phyloP scores from a whole-genome alignment of 1,284 basidiomycete species.

The Vanrija humicola region DNA sequence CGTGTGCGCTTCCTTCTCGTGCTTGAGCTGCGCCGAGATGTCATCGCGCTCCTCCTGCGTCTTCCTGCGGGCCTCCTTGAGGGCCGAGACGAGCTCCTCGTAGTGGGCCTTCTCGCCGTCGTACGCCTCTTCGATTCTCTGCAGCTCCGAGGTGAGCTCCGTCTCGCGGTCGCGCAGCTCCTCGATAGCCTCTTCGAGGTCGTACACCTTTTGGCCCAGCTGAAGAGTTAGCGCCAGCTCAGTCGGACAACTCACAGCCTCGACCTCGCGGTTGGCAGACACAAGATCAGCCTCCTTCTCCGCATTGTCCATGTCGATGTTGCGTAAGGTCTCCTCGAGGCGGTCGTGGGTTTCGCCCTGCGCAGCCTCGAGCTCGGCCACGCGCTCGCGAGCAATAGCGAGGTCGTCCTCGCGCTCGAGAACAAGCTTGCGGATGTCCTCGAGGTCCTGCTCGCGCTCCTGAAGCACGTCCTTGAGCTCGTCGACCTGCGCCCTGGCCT shows the following conservation, averaged over 20 bases:
- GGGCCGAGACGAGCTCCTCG: slow-evolving; percentile 63
- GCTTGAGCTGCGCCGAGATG: slow-evolving; percentile 62
- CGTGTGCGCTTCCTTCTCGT: slow-evolving; percentile 49
- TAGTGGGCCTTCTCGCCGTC: slow-evolving; percentile 59
- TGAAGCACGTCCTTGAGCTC: slow-evolving; percentile 46
- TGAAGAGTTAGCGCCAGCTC: slow-evolving; percentile 8
- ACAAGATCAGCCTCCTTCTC: slow-evolving; percentile 46
- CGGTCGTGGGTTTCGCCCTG: slow-evolving; percentile 43
- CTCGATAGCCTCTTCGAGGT: slow-evolving; percentile 57
- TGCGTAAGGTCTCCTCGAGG: slow-evolving; percentile 41
- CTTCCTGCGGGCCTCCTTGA: slow-evolving; percentile 64
- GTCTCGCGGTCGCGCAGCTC: slow-evolving; percentile 57
- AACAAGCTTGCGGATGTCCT: slow-evolving; percentile 34
- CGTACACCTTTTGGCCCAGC: slow-evolving; percentile 45
- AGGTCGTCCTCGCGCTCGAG: slow-evolving; percentile 40
- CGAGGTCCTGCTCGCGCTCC: slow-evolving; percentile 36
- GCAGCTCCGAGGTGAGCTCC: slow-evolving; percentile 53
- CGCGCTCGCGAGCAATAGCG: slow-evolving; percentile 25
- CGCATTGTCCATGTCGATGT: slow-evolving; percentile 43
- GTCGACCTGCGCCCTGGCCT: slow-evolving; percentile 42
- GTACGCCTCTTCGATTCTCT: slow-evolving; percentile 47
- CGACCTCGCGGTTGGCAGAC: slow-evolving; percentile 65
- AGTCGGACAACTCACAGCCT: slow-evolving; percentile 51
- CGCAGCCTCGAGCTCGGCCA: slow-evolving; percentile 39
- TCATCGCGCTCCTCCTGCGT: slow-evolving; percentile 57